These are phyloP conservation scores for Metschnikowia amazonensis DNA, from an alignment of 805 yeast species.

Conservation along the genomic window DNA sequence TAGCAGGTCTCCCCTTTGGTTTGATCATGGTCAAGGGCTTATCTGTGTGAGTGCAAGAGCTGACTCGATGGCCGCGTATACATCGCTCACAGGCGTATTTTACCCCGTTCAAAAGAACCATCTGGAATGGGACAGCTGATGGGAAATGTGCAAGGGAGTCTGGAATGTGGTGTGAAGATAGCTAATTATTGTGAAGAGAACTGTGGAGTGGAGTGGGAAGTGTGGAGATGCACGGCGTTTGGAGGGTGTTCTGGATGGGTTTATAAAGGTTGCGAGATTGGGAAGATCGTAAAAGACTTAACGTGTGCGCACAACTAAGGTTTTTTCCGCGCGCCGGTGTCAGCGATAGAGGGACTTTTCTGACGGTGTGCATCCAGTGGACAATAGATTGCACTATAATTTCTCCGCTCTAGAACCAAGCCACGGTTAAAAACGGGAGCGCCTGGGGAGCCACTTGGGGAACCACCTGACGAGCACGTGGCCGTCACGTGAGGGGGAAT, in stretches of 20 bases:
- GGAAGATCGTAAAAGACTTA: constrained; percentile 1
- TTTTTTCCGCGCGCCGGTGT: constrained; percentile 3
- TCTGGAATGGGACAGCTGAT: constrained; percentile 24
- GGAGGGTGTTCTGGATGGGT: neutral
- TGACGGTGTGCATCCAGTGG: neutral
- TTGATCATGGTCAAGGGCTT: constrained; percentile 89
- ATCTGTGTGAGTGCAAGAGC: constrained; percentile 89
- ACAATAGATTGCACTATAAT: neutral
- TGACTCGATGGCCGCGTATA: constrained; percentile 93
- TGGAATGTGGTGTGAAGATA: too few species aligned
- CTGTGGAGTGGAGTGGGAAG: too few species aligned
- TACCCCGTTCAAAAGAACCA: constrained; percentile 89
- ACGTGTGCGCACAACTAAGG: constrained; percentile 3
- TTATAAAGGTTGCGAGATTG: neutral
- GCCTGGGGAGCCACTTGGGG: too few species aligned
- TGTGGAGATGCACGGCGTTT: neutral
- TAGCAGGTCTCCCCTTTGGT: constrained; percentile 94
- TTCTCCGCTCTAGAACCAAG: neutral
- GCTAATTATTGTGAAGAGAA: too few species aligned
- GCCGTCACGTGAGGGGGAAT: too few species aligned
- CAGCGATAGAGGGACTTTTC: neutral
- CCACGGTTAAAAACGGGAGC: too few species aligned
- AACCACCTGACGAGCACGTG: too few species aligned
- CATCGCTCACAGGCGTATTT: constrained; percentile 96
- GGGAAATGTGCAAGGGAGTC: neutral